Evolutionary conservation across 768 basidiomycete species (phyloP), one percentile per base, ranked within the genome.

Genomic region (Coprinellus aureogranulatus): DNA sequence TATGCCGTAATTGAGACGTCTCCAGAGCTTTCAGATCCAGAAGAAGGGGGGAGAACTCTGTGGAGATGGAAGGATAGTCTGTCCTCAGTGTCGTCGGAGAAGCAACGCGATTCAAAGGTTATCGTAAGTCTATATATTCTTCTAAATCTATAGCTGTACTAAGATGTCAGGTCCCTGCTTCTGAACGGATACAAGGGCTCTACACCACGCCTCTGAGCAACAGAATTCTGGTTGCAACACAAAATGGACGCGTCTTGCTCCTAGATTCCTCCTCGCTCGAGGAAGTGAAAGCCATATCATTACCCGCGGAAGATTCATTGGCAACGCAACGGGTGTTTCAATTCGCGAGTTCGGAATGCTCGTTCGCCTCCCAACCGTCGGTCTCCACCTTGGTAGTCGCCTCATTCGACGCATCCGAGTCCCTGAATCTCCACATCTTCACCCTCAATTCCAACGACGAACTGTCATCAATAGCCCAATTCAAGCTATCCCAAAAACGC

Each of bases 31-130:
- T 31, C 65, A 1, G 56, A 69, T 31, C 41, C 61, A 39, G 73
- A 78, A 23, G 73, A 78, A 22, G 67, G 69, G 44, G 79, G 78
- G 4, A 76, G 80, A 48, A 83, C 80, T 0, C 70, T 89, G 50
- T 87, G 85, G 81, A 72, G 75, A 55, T 88, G 88, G 85, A 78
- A 73, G 62, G 82, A 87, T 63, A 74, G 74, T 56, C 57, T 81
- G n/a, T 76, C 75, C 11, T 50, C 57, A 10, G 48, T 31, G 11
- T 55, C 64, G 26, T 54, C 53, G 47, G 23, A 61, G 23, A 59
- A 63, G 61, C 62, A 66, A 55, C 54, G 48, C 67, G 53, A 66
- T 67, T 28, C 53, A 5, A 28, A 64, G 54, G 65, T 72, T 37
- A 65, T 79, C 61, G 83, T 87, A 65, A 57, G 85, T 76, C 41